phyloP scores from a whole-genome alignment of 2,329 filamentous ascomycete genomes.

The Aspergillus fijiensis region DNA sequence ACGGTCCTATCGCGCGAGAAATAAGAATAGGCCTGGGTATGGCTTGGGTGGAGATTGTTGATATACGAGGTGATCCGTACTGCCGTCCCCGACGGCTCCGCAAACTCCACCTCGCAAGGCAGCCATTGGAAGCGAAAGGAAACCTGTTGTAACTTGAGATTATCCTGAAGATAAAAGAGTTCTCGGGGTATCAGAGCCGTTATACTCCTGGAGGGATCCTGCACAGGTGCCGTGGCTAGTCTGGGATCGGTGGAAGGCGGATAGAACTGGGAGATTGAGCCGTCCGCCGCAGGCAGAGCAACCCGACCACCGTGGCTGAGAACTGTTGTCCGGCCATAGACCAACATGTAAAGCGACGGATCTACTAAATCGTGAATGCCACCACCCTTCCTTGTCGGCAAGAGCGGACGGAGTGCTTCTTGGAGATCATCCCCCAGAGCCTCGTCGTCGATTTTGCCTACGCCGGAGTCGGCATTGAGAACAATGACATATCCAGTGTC shows the following conservation, averaged over 20 bases:
- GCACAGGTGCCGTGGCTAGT: too few relatives aligned
- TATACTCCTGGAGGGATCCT: too few relatives aligned
- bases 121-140: constrained; percentile 1
- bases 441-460: not conserved
- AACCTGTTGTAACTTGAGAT: too few relatives aligned
- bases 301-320: not conserved
- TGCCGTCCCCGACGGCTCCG: constrained; percentile 1
- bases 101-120: constrained; percentile 1
- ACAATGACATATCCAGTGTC: not conserved
- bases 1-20: not conserved
- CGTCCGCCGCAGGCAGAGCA: not conserved
- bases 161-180: too few relatives aligned
- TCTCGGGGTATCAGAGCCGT: too few relatives aligned
- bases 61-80: not conserved
- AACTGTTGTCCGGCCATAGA: not conserved
- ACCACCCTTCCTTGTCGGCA: not conserved
- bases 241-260: too few relatives aligned
- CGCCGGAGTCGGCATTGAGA: not conserved
- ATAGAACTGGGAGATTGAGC: not conserved
- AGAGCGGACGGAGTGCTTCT: not conserved
- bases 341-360: not conserved
- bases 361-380: not conserved
- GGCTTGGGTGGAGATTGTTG: not conserved
- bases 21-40: not conserved
- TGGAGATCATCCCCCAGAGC: not conserved